A percentile compares a stretch with the other conserved stretches of the same genome.
phyloP scores from a whole-genome alignment of 2,329 filamentous ascomycete genomes.

The Onygenales sp. region DNA sequence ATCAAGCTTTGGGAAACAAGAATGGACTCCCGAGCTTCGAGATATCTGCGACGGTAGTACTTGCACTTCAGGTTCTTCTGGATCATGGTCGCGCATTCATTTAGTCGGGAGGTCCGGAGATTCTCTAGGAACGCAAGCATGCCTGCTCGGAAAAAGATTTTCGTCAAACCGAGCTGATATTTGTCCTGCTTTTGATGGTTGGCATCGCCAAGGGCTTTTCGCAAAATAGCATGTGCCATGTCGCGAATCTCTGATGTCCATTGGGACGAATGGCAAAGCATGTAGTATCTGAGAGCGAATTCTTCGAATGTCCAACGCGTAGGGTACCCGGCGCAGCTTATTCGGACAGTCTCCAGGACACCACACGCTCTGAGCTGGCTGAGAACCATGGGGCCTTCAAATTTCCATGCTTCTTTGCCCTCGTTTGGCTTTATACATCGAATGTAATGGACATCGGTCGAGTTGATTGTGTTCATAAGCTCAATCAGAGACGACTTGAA shows the following conservation, averaged over 20 bases:
- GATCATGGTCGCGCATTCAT: slow-evolving; percentile 92
- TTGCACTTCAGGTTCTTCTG: slow-evolving; percentile 96
- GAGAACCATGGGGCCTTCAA: slow-evolving; percentile 96
- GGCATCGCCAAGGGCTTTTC: slow-evolving; percentile 73
- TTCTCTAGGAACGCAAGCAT: slow-evolving; percentile 99
- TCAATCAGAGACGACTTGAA: slow-evolving; percentile 98
- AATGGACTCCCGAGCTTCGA: slow-evolving; percentile 75
- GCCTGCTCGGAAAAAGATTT: slow-evolving; percentile 98
- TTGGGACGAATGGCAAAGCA: slow-evolving; percentile 78
- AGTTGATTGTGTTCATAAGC: slow-evolving; percentile 95
- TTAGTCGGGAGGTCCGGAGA: slow-evolving; percentile 77
- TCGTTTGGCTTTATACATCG: slow-evolving; percentile 99
- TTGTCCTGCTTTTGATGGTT: slow-evolving; percentile 73
- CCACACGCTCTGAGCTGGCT: slow-evolving; percentile 95
- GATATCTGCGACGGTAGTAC: slow-evolving; percentile 85
- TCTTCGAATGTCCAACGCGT: slow-evolving; percentile 99
- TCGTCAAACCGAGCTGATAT: slow-evolving; percentile 93
- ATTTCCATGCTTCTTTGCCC: slow-evolving; percentile 92
- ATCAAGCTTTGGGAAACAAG: slow-evolving; percentile 68
- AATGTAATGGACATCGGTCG: slow-evolving; percentile 97
- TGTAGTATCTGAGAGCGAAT: slow-evolving; percentile 95
- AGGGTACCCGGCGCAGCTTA: slow-evolving; percentile 93
- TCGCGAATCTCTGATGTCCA: slow-evolving; percentile 92
- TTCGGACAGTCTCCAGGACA: slow-evolving; percentile 96
- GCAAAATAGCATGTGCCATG: slow-evolving; percentile 88